Conservation (phyloP, 2,329 filamentous ascomycete species). For the Colletotrichum abscissum region DNA sequence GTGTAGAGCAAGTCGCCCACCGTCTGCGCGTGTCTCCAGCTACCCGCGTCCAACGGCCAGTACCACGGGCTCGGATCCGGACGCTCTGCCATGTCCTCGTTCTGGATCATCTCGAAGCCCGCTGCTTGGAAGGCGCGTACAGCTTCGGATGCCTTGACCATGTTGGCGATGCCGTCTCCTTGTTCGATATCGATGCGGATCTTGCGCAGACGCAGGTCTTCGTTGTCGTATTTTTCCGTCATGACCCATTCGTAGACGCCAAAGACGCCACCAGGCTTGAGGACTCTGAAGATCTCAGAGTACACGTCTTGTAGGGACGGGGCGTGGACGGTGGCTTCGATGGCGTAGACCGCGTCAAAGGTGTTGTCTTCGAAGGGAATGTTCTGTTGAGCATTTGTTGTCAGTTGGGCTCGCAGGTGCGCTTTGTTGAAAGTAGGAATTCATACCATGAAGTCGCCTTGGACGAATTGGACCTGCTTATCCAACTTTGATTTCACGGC, state of each 20-base stretch:
- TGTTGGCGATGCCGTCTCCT: conserved; percentile 96
- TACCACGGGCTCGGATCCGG: conserved; percentile 86
- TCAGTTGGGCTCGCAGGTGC: fast-evolving
- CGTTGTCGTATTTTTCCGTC: conserved; percentile 94
- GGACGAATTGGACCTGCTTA: conserved; percentile 85
- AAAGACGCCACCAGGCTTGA: conserved; percentile 96
- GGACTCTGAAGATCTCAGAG: conserved; percentile 90
- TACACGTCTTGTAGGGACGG: conserved; percentile 93
- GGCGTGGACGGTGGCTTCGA: conserved; percentile 96
- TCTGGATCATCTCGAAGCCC: conserved; percentile 84
- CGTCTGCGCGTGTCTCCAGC: conserved; percentile 81
- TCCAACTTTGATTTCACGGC: conserved; percentile 84
- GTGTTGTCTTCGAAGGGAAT: conserved; percentile 82
- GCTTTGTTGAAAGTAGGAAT: fast-evolving
- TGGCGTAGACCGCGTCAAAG: conserved; percentile 96
- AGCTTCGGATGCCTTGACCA: conserved; percentile 88
- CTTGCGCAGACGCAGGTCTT: conserved; percentile 85
- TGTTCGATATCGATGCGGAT: conserved; percentile 96
- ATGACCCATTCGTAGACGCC: conserved; percentile 99
- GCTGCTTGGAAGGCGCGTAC: conserved; percentile 85
- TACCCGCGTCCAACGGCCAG: conserved; percentile 81
- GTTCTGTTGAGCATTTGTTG: background rate
- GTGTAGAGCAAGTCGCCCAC: conserved; percentile 81
- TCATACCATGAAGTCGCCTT: conserved; percentile 93
- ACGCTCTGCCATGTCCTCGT: conserved; percentile 88